A percentile compares a stretch with the other conserved stretches of the same genome.
Conservation (phyloP, 2,329 filamentous ascomycete species). For the Fonsecaea multimorphosa region DNA sequence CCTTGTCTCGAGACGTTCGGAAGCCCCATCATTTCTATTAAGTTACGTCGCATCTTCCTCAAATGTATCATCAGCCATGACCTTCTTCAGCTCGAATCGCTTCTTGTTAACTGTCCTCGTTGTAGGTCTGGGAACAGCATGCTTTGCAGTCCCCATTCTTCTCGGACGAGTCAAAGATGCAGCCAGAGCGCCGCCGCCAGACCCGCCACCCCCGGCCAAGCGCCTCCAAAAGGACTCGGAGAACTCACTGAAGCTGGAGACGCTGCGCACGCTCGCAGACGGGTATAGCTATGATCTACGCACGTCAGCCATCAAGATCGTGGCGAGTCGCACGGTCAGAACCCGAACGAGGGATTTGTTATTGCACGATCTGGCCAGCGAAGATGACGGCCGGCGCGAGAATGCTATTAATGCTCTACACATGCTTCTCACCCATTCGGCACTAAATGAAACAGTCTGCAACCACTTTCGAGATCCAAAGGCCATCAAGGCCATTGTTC, state of each 20-base stretch:
- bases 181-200: constrained; percentile 27
- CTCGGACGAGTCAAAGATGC: constrained; percentile 30
- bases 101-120: constrained; percentile 21
- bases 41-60: neutral
- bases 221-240: constrained; percentile 35
- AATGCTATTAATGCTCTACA: constrained; percentile 52
- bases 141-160: constrained; percentile 22
- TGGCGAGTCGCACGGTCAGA: constrained; percentile 53
- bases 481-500: constrained; percentile 43
- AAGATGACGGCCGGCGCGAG: constrained; percentile 45
- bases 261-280: constrained; percentile 69
- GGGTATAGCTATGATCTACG: constrained; percentile 76
- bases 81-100: constrained; percentile 30
- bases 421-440: constrained; percentile 46
- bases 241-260: constrained; percentile 53
- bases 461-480: constrained; percentile 28
- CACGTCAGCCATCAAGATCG: constrained; percentile 62
- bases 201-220: constrained; percentile 26
- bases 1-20: constrained; percentile 5
- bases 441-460: constrained; percentile 23
- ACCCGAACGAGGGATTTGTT: constrained; percentile 49
- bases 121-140: constrained; percentile 27
- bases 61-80: constrained; percentile 24
- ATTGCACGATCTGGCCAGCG: constrained; percentile 50
- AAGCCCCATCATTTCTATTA: neutral